Evolutionary conservation across 768 basidiomycete genomes (phyloP).

Genomic region (Lactarius tabidus): DNA sequence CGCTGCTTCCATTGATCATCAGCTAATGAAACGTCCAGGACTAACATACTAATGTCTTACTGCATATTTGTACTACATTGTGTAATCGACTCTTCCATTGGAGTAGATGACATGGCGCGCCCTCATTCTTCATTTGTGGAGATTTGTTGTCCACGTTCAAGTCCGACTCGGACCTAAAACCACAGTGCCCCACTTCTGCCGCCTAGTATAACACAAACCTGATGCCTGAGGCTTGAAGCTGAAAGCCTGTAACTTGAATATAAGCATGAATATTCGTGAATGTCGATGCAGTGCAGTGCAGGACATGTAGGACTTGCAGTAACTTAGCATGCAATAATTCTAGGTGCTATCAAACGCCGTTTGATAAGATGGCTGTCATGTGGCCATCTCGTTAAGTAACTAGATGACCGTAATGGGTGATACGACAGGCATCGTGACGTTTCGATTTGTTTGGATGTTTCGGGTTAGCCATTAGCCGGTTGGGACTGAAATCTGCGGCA

Average conservation of each 20-base stretch:
- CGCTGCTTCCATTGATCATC: neutral
- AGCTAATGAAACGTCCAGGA: conserved; percentile 22
- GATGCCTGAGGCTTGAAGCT: neutral
- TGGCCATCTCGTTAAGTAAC: neutral
- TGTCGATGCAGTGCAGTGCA: neutral
- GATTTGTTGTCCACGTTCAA: neutral
- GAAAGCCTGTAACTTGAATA: too few species aligned
- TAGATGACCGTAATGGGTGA: neutral
- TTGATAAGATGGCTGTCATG: neutral
- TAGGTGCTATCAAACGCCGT: neutral
- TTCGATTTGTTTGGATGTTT: neutral
- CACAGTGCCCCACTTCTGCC: neutral
- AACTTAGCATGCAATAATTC: neutral
- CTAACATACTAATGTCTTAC: conserved; percentile 4
- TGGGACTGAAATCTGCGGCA: neutral
- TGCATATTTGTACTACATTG: conserved; percentile 3
- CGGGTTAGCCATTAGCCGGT: neutral
- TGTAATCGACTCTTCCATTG: conserved; percentile 6
- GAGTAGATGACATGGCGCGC: neutral
- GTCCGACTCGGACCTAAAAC: neutral
- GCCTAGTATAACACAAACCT: neutral
- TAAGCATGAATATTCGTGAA: too few species aligned
- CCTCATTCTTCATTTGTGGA: neutral
- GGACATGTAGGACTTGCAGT: neutral
- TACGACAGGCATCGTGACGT: neutral